Conservation (phyloP, 2,329 filamentous ascomycete genomes). For the Pseudocercospora musae region DNA sequence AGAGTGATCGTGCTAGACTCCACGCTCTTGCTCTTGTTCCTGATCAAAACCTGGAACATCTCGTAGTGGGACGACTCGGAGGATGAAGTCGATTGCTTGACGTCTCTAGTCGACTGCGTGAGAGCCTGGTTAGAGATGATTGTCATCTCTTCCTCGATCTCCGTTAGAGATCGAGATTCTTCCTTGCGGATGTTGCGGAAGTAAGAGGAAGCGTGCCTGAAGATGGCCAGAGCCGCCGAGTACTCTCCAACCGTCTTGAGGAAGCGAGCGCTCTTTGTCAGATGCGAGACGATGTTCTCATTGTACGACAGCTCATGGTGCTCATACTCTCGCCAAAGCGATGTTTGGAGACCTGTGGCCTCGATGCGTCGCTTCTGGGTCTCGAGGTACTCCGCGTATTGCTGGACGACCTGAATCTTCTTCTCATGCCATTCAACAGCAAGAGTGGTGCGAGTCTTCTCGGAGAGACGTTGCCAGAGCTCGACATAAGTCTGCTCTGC, state of each 20-base stretch:
- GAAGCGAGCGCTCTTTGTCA: constrained; percentile 43
- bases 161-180: constrained; percentile 35
- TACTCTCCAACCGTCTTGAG: constrained; percentile 48
- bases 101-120: constrained; percentile 36
- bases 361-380: constrained; percentile 46
- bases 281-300: constrained; percentile 27
- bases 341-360: constrained; percentile 45
- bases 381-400: constrained; percentile 49
- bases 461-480: constrained; percentile 52
- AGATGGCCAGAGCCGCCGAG: constrained; percentile 46
- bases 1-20: constrained; percentile 43
- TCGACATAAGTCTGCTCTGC: constrained; percentile 50
- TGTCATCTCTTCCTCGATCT: constrained; percentile 45
- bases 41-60: constrained; percentile 43
- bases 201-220: constrained; percentile 38
- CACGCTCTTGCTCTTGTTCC: constrained; percentile 38
- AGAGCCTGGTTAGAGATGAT: constrained; percentile 37
- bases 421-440: constrained; percentile 48
- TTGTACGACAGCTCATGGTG: constrained; percentile 37
- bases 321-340: constrained; percentile 51
- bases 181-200: constrained; percentile 39
- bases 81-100: constrained; percentile 29
- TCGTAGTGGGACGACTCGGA: constrained; percentile 46
- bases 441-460: constrained; percentile 43
- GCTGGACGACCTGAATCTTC: constrained; percentile 47